phyloP scores from a whole-genome alignment of 495 filamentous ascomycete genomes.

The Sphaerosporella brunnea region DNA sequence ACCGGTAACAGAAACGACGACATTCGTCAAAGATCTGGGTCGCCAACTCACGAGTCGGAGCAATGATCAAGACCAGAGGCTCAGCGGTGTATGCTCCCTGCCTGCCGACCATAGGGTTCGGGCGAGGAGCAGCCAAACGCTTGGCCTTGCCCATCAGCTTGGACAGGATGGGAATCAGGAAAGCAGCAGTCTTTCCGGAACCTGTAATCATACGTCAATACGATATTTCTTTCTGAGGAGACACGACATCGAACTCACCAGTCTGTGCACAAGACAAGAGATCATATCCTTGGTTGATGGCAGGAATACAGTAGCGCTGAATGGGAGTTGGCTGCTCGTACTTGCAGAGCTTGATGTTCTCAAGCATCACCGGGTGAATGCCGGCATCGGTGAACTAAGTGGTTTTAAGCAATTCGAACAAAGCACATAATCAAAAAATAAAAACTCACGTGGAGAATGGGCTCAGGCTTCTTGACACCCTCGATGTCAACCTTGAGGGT shows the following conservation, averaged over 20 bases:
- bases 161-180: conserved; percentile 94
- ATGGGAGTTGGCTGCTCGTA: conserved; percentile 93
- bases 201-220: conserved; percentile 15
- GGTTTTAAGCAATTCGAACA: background rate
- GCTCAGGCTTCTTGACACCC: conserved; percentile 26
- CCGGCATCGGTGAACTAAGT: conserved; percentile 54
- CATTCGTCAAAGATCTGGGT: conserved; percentile 97
- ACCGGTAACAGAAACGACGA: conserved; percentile 95
- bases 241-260: too few relatives aligned
- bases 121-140: conserved; percentile 45
- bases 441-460: conserved; percentile 25
- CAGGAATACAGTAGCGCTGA: conserved; percentile 95
- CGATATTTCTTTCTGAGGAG: too few relatives aligned
- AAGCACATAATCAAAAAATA: background rate
- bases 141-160: conserved; percentile 86
- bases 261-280: conserved; percentile 99
- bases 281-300: conserved; percentile 90
- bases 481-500: conserved; percentile 43
- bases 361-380: conserved; percentile 63
- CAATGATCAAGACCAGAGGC: conserved; percentile 85
- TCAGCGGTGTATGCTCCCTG: conserved; percentile 79
- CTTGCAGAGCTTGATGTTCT: conserved; percentile 46
- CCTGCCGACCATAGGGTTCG: conserved; percentile 38
- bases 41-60: conserved; percentile 91
- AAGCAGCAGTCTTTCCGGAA: conserved; percentile 98